phyloP scores from a whole-genome alignment of 1,284 basidiomycete genomes.

The Laetiporus sulphureus region DNA sequence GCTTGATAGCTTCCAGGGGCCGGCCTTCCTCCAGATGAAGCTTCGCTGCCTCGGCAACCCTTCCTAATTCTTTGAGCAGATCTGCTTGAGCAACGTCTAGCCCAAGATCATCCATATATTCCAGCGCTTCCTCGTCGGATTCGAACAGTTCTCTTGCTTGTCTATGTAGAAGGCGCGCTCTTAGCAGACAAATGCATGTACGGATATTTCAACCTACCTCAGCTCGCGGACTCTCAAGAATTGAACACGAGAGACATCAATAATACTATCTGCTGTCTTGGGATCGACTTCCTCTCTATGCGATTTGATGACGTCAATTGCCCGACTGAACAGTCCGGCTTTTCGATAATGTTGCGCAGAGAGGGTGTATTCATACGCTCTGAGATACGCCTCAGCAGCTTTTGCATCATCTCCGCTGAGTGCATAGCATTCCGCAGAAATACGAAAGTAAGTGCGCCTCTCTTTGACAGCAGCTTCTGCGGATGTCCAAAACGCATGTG shows the following conservation, averaged over 20 bases:
- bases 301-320: conserved; percentile 38
- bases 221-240: conserved; percentile 41
- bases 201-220: conserved; percentile 29
- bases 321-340: conserved; percentile 45
- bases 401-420: conserved; percentile 30
- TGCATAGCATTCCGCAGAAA: conserved; percentile 48
- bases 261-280: conserved; percentile 34
- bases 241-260: conserved; percentile 42
- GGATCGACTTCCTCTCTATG: conserved; percentile 27
- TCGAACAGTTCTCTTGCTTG: conserved; percentile 44
- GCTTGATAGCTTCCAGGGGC: conserved; percentile 38
- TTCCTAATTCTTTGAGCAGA: conserved; percentile 40
- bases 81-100: conserved; percentile 45
- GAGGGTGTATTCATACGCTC: conserved; percentile 36
- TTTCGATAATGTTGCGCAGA: conserved; percentile 44
- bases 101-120: conserved; percentile 51
- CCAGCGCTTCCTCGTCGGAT: conserved; percentile 43
- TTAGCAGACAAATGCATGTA: not conserved
- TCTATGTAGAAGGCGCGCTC: conserved; percentile 23
- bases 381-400: conserved; percentile 41
- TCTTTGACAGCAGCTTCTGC: conserved; percentile 28
- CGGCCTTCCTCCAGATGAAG: conserved; percentile 47
- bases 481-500: conserved; percentile 39
- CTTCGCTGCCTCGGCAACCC: conserved; percentile 47
- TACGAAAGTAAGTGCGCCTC: conserved; percentile 34